Evolutionary conservation across 78 protist species (phyloP).

Genomic region (Cavenderia fasciculata): DNA sequence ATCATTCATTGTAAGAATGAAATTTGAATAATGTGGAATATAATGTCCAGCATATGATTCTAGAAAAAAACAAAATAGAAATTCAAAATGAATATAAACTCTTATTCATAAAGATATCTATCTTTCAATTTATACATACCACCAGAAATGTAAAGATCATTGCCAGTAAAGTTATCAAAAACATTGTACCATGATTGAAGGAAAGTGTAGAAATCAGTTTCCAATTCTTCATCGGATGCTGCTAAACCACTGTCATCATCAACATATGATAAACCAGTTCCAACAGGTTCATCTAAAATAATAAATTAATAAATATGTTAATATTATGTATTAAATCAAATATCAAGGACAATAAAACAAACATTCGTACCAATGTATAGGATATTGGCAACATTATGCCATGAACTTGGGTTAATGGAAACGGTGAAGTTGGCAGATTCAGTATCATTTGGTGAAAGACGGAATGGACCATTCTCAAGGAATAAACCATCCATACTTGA

Average conservation of each 20-base stretch:
- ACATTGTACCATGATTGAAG: constrained; percentile 13
- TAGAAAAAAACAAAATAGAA: no score
- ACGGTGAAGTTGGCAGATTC: neutral
- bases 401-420: constrained; percentile 50
- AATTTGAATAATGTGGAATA: constrained; percentile 24
- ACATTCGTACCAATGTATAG: constrained; percentile 36
- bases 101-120: neutral
- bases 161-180: neutral
- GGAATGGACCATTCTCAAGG: constrained; percentile 50
- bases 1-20: constrained; percentile 23
- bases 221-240: constrained; percentile 19
- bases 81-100: no score
- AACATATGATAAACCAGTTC: constrained; percentile 31
- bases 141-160: constrained; percentile 23
- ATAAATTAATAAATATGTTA: no score
- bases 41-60: constrained; percentile 54
- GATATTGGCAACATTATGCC: constrained; percentile 54
- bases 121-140: neutral
- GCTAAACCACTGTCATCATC: neutral
- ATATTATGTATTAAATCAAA: no score
- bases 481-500: constrained; percentile 6
- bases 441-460: neutral
- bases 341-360: no score
- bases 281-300: constrained; percentile 50
- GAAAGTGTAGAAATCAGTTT: constrained; percentile 44